Base-by-base conservation (phyloP, 768 basidiomycete genomes). In the Kwoniella heveanensis region DNA sequence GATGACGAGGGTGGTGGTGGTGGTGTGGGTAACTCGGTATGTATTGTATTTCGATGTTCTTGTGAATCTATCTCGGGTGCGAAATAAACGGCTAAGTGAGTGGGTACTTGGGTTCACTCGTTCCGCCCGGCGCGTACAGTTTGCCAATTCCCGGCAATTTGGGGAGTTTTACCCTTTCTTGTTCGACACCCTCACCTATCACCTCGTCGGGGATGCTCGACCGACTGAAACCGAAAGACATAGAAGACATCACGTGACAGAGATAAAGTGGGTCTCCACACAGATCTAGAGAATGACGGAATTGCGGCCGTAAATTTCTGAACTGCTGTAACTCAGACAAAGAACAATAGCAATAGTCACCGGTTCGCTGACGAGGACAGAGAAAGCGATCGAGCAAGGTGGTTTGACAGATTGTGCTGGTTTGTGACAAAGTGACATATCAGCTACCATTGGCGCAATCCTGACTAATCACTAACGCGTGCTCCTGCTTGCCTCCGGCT, bases 1-100 rank as follows among this genome's bases (percentile, higher is more conserved):
- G 49, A 65, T 65, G 63, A 60, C 57, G 53, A 65, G 63, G 56
- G 57, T 48, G n/a, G n/a, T 27, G 25, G 37, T 53, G 26, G 51
- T 32, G 51, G 51, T 29, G 54, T 6, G 5, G 48, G 59, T 19
- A n/a, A n/a, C n/a, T n/a, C n/a, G n/a, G n/a, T n/a, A n/a, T n/a
- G n/a, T n/a, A n/a, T n/a, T n/a, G n/a, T n/a, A n/a, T n/a, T n/a
- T n/a, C n/a, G n/a, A n/a, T n/a, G n/a, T n/a, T n/a, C n/a, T n/a
- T n/a, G n/a, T n/a, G n/a, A n/a, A n/a, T n/a, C n/a, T n/a, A n/a
- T n/a, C n/a, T n/a, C n/a, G n/a, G 24, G 39, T 44, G 32, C 7
- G 32, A 32, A 13, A 13, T 32, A 32, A 13, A 32, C 32, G 32
- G 32, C 32, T 32, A 13, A 32, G 32, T n/a, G 32, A 6, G 32